These are phyloP conservation scores for Lentinula boryana DNA, from an alignment of 768 basidiomycete genomes.

Conservation along the genomic window DNA sequence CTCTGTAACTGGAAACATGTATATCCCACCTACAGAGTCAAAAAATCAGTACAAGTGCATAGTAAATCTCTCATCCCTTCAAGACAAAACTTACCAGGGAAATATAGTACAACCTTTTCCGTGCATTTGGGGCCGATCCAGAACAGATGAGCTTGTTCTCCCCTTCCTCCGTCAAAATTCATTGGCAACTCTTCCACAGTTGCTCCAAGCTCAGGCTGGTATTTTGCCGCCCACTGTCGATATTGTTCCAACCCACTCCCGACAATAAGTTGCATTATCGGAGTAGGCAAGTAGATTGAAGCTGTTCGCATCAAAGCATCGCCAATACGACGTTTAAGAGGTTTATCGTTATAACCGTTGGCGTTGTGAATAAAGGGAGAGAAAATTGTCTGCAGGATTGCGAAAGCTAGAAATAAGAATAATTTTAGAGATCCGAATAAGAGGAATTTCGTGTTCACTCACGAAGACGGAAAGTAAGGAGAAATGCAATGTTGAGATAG, in stretches of 20 bases:
- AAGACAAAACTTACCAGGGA: conserved; percentile 20
- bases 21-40: conserved; percentile 5
- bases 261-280: not conserved
- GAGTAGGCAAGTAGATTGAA: not conserved
- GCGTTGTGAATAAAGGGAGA: not conserved
- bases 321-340: not conserved
- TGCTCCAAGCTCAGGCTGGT: not conserved
- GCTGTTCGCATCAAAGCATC: not conserved
- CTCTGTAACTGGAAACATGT: conserved; percentile 2
- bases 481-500: not conserved
- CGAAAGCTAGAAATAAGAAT: not conserved
- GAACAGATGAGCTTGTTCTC: conserved; percentile 16
- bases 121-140: conserved; percentile 27
- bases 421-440: not conserved
- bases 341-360: not conserved
- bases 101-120: conserved; percentile 25
- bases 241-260: not conserved
- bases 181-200: not conserved
- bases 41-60: not conserved
- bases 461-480: not conserved
- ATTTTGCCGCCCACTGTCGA: not conserved
- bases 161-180: not conserved
- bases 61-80: not conserved
- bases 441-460: not conserved
- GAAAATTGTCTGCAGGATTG: not conserved